Conservation (phyloP, 768 basidiomycete species). For the Saitozyma sp. region DNA sequence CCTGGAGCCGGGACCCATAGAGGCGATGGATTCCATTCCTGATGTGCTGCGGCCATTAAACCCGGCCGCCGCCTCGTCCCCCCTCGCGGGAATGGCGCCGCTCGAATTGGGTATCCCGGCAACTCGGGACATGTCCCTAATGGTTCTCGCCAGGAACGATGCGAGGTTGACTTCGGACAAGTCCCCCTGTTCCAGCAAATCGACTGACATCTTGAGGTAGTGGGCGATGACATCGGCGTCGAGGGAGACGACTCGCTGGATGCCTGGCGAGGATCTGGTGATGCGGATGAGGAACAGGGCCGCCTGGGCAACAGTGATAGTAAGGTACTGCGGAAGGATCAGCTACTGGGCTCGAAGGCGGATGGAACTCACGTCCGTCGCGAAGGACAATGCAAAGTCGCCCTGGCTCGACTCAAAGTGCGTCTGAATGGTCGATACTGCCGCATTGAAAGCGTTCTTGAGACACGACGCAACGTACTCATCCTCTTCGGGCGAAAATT, state of each 20-base stretch:
- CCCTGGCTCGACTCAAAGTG: slow-evolving; percentile 38
- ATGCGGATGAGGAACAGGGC: slow-evolving; percentile 29
- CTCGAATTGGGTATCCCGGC: slow-evolving; percentile 14
- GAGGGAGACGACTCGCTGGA: slow-evolving; percentile 15
- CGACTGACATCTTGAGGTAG: slow-evolving; percentile 38
- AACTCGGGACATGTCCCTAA: slow-evolving; percentile 30
- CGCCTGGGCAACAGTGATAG: slow-evolving; percentile 27
- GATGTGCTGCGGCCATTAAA: too few species aligned
- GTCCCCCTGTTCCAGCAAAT: slow-evolving; percentile 29
- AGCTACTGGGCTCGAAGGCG: neutral
- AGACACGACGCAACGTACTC: slow-evolving; percentile 23
- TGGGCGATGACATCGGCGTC: slow-evolving; percentile 34
- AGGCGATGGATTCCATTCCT: too few species aligned
- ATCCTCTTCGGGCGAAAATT: slow-evolving; percentile 26
- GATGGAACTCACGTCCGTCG: slow-evolving; percentile 33
- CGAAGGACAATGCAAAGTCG: slow-evolving; percentile 38
- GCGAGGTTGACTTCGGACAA: slow-evolving; percentile 30
- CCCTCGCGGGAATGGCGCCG: too few species aligned
- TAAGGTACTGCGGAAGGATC: slow-evolving; percentile 20
- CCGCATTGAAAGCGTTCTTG: slow-evolving; percentile 36
- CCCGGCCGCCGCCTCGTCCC: too few species aligned
- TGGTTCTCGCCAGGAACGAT: slow-evolving; percentile 37
- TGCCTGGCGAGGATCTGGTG: slow-evolving; percentile 17
- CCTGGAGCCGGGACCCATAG: too few species aligned
- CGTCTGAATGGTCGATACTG: slow-evolving; percentile 32